Conservation (phyloP, 768 basidiomycete species). For the Cubamyces lactineus region DNA sequence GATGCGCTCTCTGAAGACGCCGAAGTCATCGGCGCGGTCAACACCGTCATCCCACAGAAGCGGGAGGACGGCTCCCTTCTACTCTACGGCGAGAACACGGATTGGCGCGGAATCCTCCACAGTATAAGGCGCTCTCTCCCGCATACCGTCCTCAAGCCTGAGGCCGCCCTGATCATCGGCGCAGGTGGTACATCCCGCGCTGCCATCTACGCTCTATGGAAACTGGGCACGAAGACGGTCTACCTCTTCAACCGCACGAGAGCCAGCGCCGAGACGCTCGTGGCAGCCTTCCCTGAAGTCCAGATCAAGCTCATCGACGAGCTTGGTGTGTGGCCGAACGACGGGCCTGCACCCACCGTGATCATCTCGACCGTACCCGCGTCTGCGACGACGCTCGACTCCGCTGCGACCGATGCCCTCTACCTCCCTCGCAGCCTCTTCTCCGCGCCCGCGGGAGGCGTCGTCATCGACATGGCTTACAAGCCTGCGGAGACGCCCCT, state of each 20-base stretch:
- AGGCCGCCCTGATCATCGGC: conserved; percentile 82
- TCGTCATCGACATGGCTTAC: conserved; percentile 95
- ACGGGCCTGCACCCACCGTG: conserved; percentile 57
- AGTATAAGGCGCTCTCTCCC: conserved; percentile 50
- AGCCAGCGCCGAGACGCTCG: conserved; percentile 72
- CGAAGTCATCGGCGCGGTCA: conserved; percentile 88
- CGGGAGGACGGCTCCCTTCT: conserved; percentile 45
- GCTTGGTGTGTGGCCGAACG: conserved; percentile 56
- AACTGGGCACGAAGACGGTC: conserved; percentile 66
- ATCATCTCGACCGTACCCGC: conserved; percentile 92
- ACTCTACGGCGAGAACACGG: conserved; percentile 94
- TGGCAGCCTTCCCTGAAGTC: conserved; percentile 64
- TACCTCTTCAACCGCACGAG: conserved; percentile 89
- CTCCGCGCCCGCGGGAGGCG: conserved; percentile 58
- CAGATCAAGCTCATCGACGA: conserved; percentile 62
- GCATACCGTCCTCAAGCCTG: conserved; percentile 39
- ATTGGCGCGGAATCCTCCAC: conserved; percentile 87
- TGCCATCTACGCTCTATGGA: conserved; percentile 86
- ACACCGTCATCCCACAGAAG: conserved; percentile 75
- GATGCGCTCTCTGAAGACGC: conserved; percentile 83
- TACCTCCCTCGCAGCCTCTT: conserved; percentile 63
- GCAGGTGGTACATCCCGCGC: conserved; percentile 96
- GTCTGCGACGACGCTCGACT: conserved; percentile 51
- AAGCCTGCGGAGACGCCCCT: conserved; percentile 86
- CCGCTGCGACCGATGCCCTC: conserved; percentile 39